phyloP scores from a whole-genome alignment of 2,329 filamentous ascomycete species.

The Cordyceps fumosorosea region DNA sequence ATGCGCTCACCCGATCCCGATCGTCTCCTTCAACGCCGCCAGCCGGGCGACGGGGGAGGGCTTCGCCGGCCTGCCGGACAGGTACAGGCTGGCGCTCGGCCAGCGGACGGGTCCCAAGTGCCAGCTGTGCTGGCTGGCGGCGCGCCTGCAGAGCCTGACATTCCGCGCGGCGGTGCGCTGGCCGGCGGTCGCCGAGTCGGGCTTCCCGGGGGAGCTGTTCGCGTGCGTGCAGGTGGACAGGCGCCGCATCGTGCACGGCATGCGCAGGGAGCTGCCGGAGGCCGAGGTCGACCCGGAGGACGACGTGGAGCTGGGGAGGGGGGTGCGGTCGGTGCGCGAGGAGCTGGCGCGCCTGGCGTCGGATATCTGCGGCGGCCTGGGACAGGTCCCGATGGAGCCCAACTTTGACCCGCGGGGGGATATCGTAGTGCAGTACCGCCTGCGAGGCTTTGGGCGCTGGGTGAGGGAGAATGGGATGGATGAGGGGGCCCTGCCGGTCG shows the following conservation, averaged over 20 bases:
- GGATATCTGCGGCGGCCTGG: slow-evolving; percentile 9
- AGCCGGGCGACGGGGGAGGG: neutral
- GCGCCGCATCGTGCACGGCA: slow-evolving; percentile 3
- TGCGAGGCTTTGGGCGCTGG: slow-evolving; percentile 1
- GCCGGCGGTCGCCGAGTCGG: neutral
- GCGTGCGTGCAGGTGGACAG: slow-evolving; percentile 12
- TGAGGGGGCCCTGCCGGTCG: neutral
- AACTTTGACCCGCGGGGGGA: slow-evolving; percentile 9
- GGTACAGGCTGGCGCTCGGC: slow-evolving; percentile 2
- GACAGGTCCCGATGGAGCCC: slow-evolving; percentile 11
- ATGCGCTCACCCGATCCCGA: slow-evolving; percentile 9
- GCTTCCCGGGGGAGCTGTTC: slow-evolving; percentile 4
- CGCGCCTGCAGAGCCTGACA: slow-evolving; percentile 7
- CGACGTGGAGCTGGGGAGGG: neutral
- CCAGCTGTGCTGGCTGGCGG: slow-evolving; percentile 10
- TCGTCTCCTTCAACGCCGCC: neutral
- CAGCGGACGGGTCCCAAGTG: slow-evolving; percentile 10
- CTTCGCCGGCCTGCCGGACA: neutral
- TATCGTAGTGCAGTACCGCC: slow-evolving; percentile 5
- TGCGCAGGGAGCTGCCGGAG: slow-evolving; percentile 1
- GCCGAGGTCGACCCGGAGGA: neutral
- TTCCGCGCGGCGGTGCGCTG: neutral
- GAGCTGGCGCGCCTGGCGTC: neutral
- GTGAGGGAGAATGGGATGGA: neutral
- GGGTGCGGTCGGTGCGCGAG: neutral